Conservation (phyloP, 345 rosid species). For the Melaleuca quinquenervia region DNA sequence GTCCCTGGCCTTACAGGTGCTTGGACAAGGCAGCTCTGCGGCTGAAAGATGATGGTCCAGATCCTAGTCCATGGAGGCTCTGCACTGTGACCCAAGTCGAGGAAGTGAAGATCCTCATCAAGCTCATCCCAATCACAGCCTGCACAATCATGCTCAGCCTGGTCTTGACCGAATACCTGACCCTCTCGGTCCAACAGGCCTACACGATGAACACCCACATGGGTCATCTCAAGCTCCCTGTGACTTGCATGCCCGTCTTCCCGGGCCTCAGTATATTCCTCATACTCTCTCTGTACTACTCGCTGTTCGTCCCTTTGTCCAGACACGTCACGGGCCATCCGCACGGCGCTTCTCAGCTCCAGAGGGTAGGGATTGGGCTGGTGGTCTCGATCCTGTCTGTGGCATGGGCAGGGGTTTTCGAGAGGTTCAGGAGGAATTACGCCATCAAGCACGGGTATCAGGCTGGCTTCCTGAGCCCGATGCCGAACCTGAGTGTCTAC, state of each 20-base stretch:
- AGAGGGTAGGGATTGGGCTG: slow-evolving; percentile 75
- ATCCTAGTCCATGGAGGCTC: slow-evolving; percentile 76
- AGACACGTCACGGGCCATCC: slow-evolving; percentile 79
- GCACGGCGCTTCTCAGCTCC: slow-evolving; percentile 92
- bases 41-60: slow-evolving; percentile 57
- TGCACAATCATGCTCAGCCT: slow-evolving; percentile 60
- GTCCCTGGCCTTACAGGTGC: slow-evolving; percentile 27
- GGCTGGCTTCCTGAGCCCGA: slow-evolving; percentile 40
- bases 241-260: slow-evolving; percentile 90
- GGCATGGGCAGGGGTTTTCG: slow-evolving; percentile 69
- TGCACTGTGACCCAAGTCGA: slow-evolving; percentile 92
- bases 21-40: slow-evolving; percentile 87
- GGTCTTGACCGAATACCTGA: slow-evolving; percentile 64
- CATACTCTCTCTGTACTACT: slow-evolving; percentile 58
- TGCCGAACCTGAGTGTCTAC: slow-evolving; percentile 66
- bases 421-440: slow-evolving; percentile 62
- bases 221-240: slow-evolving; percentile 65
- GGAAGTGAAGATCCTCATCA: slow-evolving; percentile 79
- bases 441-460: slow-evolving; percentile 52
- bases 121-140: slow-evolving; percentile 67
- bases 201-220: slow-evolving; percentile 68
- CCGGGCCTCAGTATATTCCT: slow-evolving; percentile 87
- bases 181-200: slow-evolving; percentile 89
- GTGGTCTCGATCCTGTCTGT: slow-evolving; percentile 58
- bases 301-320: slow-evolving; percentile 58